Evolutionary conservation across 768 basidiomycete species (phyloP).

Genomic region (Leccinum uliginosum): DNA sequence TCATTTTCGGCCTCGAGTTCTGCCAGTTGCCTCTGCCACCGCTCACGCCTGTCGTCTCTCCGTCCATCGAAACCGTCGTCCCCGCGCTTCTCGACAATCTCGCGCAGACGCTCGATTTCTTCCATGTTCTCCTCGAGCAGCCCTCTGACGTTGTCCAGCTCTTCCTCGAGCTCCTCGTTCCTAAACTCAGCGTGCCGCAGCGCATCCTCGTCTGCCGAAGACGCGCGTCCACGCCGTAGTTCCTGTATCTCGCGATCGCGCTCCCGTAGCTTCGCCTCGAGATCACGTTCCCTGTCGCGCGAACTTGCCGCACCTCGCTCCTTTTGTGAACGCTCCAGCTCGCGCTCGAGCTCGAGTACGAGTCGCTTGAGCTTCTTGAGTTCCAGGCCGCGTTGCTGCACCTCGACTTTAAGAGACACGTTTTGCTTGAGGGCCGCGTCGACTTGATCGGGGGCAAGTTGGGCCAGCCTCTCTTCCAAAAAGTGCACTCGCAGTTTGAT

Average conservation of each 20-base stretch:
- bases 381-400: constrained; percentile 84
- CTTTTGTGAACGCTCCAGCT: constrained; percentile 67
- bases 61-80: constrained; percentile 38
- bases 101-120: constrained; percentile 71
- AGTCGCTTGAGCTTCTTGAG: constrained; percentile 91
- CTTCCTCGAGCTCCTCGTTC: constrained; percentile 67
- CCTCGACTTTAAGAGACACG: constrained; percentile 88
- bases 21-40: constrained; percentile 47
- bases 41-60: constrained; percentile 38
- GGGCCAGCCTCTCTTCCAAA: constrained; percentile 86
- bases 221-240: constrained; percentile 47
- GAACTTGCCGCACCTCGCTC: constrained; percentile 37
- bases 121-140: constrained; percentile 79
- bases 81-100: constrained; percentile 57
- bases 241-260: constrained; percentile 67
- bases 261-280: constrained; percentile 74
- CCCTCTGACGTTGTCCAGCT: constrained; percentile 64
- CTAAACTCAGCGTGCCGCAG: constrained; percentile 55
- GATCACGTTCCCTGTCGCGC: constrained; percentile 59
- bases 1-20: constrained; percentile 62
- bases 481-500: constrained; percentile 96
- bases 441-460: constrained; percentile 88
- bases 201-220: constrained; percentile 43
- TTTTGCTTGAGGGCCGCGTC: constrained; percentile 91
- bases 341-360: constrained; percentile 76